A percentile compares a stretch with the other conserved stretches of the same genome.
These are phyloP conservation scores for Claviceps digitariae DNA, from an alignment of 2,329 filamentous ascomycete genomes.

Conservation along the genomic window DNA sequence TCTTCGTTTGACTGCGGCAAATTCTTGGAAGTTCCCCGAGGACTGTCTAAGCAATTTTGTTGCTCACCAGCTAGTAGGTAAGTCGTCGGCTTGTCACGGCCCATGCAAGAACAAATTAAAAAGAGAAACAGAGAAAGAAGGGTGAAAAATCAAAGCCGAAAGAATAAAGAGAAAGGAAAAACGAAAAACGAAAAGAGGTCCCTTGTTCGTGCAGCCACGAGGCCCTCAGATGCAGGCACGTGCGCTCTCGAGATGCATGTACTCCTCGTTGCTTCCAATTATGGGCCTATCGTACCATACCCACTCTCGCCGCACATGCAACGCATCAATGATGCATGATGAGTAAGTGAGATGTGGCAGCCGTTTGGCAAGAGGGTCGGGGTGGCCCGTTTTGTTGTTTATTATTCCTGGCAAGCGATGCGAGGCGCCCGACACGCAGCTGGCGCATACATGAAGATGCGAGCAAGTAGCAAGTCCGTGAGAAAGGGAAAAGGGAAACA, in stretches of 20 bases:
- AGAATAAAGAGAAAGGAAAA: not conserved
- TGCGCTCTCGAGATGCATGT: not conserved
- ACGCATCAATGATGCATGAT: constrained; percentile 5
- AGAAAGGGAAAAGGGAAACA: too few relatives aligned
- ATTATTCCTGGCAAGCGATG: not conserved
- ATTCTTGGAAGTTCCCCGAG: not conserved
- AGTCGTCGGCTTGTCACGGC: not conserved
- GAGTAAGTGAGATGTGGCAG: not conserved
- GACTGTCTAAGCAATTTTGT: not conserved
- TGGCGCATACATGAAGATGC: not conserved
- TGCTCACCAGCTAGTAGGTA: not conserved
- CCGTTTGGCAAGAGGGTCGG: not conserved
- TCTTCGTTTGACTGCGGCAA: not conserved
- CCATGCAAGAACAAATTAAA: not conserved
- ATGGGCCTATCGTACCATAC: constrained; percentile 2
- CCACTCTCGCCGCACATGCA: constrained; percentile 1
- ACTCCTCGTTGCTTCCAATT: not conserved
- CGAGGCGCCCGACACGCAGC: not conserved
- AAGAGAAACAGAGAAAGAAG: not conserved
- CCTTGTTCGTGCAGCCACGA: not conserved
- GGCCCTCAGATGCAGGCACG: not conserved
- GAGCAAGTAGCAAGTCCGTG: not conserved
- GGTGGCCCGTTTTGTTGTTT: not conserved
- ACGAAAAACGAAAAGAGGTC: not conserved
- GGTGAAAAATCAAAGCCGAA: not conserved